Conservation (phyloP, 202 grass and related monocot species). For the Schoenoplectus tabernaemontani region DNA sequence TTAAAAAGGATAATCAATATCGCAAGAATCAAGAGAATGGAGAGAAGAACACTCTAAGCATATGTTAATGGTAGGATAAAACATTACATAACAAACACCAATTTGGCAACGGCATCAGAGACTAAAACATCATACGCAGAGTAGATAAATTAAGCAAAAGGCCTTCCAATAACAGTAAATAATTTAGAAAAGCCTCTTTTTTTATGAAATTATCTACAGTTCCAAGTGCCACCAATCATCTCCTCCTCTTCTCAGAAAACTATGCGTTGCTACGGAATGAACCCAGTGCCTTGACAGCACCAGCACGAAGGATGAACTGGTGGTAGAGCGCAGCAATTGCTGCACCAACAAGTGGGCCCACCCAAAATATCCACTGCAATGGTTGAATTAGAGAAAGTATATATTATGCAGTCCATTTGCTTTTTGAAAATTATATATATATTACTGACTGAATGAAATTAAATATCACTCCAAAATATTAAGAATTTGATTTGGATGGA, state of each 20-base stretch:
- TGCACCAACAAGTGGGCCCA: conserved; percentile 49
- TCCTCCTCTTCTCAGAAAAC: conserved; percentile 7
- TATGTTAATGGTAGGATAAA: not conserved
- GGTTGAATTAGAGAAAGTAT: not conserved
- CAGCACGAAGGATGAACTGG: conserved; percentile 74
- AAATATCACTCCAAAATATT: not conserved
- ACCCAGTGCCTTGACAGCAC: conserved; percentile 72
- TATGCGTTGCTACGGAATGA: conserved; percentile 82
- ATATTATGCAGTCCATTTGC: not conserved
- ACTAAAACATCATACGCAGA: conserved; percentile 10
- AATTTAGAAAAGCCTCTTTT: conserved; percentile 2
- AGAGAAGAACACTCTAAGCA: conserved; percentile 6
- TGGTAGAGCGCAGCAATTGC: conserved; percentile 60
- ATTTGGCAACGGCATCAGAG: not conserved
- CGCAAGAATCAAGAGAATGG: not conserved
- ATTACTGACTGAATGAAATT: not conserved
- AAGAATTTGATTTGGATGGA: not conserved
- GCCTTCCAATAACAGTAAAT: conserved; percentile 6
- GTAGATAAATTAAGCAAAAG: conserved; percentile 20
- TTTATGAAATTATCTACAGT: conserved; percentile 26
- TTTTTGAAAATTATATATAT: not conserved
- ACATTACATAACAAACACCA: conserved; percentile 2
- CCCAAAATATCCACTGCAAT: conserved; percentile 89
- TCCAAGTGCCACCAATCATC: not conserved
- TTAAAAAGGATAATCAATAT: not conserved